Percentiles rank a stretch among this genome's conserved stretches.
These are phyloP conservation scores for Xanthoparmelia taractica DNA, from an alignment of 495 filamentous ascomycete species.

Conservation along the genomic window DNA sequence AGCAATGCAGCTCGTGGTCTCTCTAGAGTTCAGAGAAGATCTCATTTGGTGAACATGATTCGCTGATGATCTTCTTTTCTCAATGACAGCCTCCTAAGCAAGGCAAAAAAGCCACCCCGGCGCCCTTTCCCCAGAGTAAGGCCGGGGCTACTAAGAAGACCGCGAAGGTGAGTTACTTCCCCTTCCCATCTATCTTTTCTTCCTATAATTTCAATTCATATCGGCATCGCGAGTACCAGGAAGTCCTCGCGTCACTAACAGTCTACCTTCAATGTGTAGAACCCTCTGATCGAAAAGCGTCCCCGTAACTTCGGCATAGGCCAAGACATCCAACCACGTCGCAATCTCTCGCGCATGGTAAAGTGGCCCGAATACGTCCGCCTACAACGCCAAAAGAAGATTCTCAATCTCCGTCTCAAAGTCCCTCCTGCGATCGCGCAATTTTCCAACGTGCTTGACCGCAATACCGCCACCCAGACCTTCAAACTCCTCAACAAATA, in stretches of 20 bases:
- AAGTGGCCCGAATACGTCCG: slow-evolving; percentile 99
- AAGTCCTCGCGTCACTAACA: slow-evolving; percentile 31
- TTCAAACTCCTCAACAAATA: slow-evolving; percentile 99
- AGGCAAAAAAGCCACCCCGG: slow-evolving; percentile 90
- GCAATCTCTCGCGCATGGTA: slow-evolving; percentile 98
- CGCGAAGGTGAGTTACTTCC: slow-evolving; percentile 69
- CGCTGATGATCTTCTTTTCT: slow-evolving; percentile 96
- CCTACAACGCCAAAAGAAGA: slow-evolving; percentile 99
- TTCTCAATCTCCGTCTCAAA: slow-evolving; percentile 97
- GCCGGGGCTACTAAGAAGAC: slow-evolving; percentile 86
- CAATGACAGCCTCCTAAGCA: slow-evolving; percentile 98
- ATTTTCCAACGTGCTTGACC: slow-evolving; percentile 95
- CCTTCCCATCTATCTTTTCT: neutral
- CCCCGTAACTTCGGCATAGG: slow-evolving; percentile 97
- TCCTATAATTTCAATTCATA: neutral
- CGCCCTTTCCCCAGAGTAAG: slow-evolving; percentile 91
- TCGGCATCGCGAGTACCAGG: neutral
- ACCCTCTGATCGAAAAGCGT: slow-evolving; percentile 98
- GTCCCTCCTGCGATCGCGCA: slow-evolving; percentile 95
- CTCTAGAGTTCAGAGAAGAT: slow-evolving; percentile 92
- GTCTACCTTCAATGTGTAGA: slow-evolving; percentile 46
- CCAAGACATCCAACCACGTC: slow-evolving; percentile 95
- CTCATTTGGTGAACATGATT: slow-evolving; percentile 67
- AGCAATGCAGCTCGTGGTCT: slow-evolving; percentile 59
- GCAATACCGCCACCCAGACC: slow-evolving; percentile 91